Conservation (phyloP, 768 basidiomycete genomes). For the Tulasnella calospora region DNA sequence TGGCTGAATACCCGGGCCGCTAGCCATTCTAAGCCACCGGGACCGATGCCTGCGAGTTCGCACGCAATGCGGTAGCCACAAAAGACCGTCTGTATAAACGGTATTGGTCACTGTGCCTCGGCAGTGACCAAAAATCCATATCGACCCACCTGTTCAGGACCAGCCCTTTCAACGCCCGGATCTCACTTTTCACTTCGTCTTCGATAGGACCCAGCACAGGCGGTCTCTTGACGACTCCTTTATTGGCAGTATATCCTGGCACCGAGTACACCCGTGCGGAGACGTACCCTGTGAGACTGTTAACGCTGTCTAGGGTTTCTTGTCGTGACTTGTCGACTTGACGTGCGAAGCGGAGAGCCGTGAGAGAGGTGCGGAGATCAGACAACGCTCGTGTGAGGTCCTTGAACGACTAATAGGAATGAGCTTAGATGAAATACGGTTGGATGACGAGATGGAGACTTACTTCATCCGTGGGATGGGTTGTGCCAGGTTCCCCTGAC, state of each 20-base stretch:
- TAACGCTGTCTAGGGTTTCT: constrained; percentile 16
- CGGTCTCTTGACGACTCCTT: background rate
- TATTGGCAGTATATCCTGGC: background rate
- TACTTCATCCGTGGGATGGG: background rate
- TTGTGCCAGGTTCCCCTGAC: background rate
- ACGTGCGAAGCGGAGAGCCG: constrained; percentile 14
- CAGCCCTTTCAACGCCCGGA: constrained; percentile 27
- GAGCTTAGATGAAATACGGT: background rate
- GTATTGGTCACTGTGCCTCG: background rate
- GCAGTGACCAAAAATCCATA: background rate
- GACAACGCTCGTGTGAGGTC: background rate
- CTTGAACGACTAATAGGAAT: constrained; percentile 8
- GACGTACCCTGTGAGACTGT: constrained; percentile 25
- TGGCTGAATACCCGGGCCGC: background rate
- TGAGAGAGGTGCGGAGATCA: background rate
- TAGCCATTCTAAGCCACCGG: background rate
- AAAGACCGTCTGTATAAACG: background rate
- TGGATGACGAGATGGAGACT: background rate
- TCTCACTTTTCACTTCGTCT: constrained; percentile 28
- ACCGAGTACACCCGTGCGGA: constrained; percentile 22
- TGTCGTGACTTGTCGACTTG: background rate
- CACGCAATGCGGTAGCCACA: background rate
- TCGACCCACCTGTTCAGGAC: constrained; percentile 25
- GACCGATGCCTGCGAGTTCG: background rate
- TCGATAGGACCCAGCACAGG: constrained; percentile 24